These are phyloP conservation scores for Aspergillus hiratsukae DNA, from an alignment of 2,329 filamentous ascomycete species.

Conservation along the genomic window DNA sequence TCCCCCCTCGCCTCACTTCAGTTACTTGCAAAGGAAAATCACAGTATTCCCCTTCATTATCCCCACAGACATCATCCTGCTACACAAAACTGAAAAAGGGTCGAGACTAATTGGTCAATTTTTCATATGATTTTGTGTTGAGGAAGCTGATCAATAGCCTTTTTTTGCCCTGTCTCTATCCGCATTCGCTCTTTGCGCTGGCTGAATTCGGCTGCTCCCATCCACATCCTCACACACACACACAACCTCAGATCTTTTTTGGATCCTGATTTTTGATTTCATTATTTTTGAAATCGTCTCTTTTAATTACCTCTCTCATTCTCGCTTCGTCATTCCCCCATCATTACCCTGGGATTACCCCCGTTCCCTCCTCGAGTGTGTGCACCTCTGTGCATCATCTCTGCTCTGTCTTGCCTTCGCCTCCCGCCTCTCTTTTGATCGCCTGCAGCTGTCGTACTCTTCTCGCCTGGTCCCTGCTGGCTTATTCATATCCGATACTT, in stretches of 20 bases:
- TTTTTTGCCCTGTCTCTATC: constrained; percentile 7
- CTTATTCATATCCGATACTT: constrained; percentile 2
- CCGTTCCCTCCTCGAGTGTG: neutral
- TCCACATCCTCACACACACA: constrained; percentile 7
- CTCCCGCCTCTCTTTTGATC: neutral
- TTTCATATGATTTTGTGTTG: constrained; percentile 14
- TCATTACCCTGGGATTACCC: neutral
- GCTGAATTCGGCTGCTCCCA: constrained; percentile 11
- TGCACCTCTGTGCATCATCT: neutral
- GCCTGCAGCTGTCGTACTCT: neutral
- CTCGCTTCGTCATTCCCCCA: neutral
- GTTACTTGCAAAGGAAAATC: neutral
- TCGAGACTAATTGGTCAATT: constrained; percentile 10
- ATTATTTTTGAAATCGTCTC: neutral
- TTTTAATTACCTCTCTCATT: neutral
- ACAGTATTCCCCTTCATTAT: constrained; percentile 4
- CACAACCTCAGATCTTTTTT: constrained; percentile 2
- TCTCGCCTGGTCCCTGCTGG: neutral
- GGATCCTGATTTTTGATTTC: neutral
- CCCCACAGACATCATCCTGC: constrained; percentile 7
- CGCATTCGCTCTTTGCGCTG: neutral
- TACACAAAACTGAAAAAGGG: constrained; percentile 13
- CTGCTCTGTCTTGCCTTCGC: neutral
- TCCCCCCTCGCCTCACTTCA: constrained; percentile 2
- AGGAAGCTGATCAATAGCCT: constrained; percentile 6